Evolutionary conservation across 768 basidiomycete species (phyloP), one percentile per base, ranked within the genome.

Genomic region (Roridomyces roridus): DNA sequence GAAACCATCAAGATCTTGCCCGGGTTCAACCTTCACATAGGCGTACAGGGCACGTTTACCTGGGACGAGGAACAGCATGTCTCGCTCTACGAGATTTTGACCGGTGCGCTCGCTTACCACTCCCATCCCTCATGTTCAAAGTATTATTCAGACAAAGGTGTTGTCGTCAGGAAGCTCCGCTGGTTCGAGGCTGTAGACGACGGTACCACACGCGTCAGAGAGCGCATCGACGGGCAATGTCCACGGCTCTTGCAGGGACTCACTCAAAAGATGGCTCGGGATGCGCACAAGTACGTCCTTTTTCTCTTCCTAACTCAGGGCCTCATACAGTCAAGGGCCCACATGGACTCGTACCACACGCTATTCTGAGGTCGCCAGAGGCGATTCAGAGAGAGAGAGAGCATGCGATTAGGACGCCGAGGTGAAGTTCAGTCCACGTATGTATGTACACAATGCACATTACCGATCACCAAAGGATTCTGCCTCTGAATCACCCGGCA

Each of bases 1-100:
- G 62, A 63, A 39, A 63, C 57, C 15, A 44, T 63, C 44, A 51
- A 48, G 25, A 59, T 56, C 20, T 52, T 63, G 2, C 62, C 62
- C 6, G 57, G 57, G 6, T 20, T 63, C 26, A 44, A 63, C 37
- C 45, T 63, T 2, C 29, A 26, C 1, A 54, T 63, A 6, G 21
- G 55, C n/a, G 31, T 63, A 14, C 8, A 43, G 7, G 62, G 62
- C 9, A 63, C 62, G 15, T 59, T 45, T 23, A 63, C 62, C 2
- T 52, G 36, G 51, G 62, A 63, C 25, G 36, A 37, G 36, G 35
- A 35, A 5, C 23, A 36, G 10, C 51, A 56, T 15, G 28, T 59
- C 2, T 12, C 54, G 10, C 39, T 63, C 5, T 63, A 63, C 46
- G 62, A 63, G 51, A 63, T 1, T 23, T 3, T 6, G 46, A 12